These are phyloP conservation scores for Colletotrichum sansevieriae DNA, from an alignment of 2,329 filamentous ascomycete genomes.

Conservation along the genomic window DNA sequence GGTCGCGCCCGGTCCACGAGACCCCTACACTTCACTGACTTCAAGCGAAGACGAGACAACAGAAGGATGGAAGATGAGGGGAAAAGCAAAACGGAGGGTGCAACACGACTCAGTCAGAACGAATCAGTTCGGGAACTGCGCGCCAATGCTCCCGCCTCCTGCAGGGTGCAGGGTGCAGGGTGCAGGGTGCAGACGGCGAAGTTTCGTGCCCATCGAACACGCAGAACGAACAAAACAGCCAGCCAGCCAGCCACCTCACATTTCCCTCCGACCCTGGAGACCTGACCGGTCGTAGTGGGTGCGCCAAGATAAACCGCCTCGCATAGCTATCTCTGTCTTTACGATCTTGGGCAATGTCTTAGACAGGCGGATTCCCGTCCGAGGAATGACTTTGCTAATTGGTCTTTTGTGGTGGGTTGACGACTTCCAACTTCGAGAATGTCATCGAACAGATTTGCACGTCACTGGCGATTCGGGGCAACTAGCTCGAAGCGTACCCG, in stretches of 20 bases:
- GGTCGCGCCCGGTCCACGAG: constrained; percentile 9
- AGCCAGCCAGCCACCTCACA: constrained; percentile 5
- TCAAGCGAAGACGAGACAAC: constrained; percentile 33
- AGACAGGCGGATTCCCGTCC: not conserved
- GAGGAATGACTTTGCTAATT: not conserved
- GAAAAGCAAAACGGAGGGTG: not conserved
- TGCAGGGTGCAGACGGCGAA: not conserved
- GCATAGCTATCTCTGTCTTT: not conserved
- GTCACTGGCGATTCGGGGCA: constrained; percentile 10
- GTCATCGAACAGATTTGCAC: constrained; percentile 20
- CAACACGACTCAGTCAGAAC: constrained; percentile 6
- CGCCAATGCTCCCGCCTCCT: constrained; percentile 17
- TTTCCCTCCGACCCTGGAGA: constrained; percentile 26
- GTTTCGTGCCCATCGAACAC: not conserved
- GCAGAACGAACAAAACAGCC: not conserved
- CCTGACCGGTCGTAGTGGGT: constrained; percentile 9
- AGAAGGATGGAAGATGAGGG: constrained; percentile 5
- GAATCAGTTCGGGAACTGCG: constrained; percentile 18
- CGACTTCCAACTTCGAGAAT: constrained; percentile 29
- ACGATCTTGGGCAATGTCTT: not conserved
- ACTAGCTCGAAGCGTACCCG: constrained; percentile 9
- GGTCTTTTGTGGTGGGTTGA: not conserved
- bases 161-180: not conserved
- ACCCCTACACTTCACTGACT: constrained; percentile 13
- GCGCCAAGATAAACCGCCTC: constrained; percentile 15